These are phyloP conservation scores for Cicer yamashitae DNA, from an alignment of 306 rosid species.

Conservation along the genomic window DNA sequence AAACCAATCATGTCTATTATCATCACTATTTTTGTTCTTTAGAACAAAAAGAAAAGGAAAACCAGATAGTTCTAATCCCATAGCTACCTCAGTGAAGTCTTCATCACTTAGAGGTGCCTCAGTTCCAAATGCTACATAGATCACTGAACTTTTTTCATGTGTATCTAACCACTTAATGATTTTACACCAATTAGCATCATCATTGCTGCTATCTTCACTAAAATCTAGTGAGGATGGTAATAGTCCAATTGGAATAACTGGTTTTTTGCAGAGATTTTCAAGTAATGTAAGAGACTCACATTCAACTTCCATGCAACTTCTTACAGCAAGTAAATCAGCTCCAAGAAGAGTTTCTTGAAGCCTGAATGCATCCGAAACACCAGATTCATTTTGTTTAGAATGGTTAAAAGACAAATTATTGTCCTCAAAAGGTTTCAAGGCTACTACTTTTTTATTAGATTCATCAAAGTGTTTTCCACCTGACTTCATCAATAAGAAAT, in stretches of 20 bases:
- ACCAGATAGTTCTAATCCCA: conserved; percentile 20
- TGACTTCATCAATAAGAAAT: no score
- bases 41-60: conserved; percentile 1
- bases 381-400: background rate
- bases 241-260: conserved; percentile 48
- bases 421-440: conserved; percentile 25
- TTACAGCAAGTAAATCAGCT: conserved; percentile 33
- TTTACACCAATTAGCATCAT: conserved; percentile 21
- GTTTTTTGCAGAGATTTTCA: background rate
- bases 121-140: conserved; percentile 50
- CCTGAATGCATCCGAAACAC: conserved; percentile 16
- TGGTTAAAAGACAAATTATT: background rate
- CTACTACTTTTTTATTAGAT: background rate
- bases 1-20: conserved; percentile 30
- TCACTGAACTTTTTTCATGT: background rate
- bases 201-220: conserved; percentile 4
- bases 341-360: background rate
- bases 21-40: background rate
- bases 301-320: conserved; percentile 49
- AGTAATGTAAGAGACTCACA: conserved; percentile 31
- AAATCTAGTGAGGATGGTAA: conserved; percentile 31
- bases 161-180: conserved; percentile 45
- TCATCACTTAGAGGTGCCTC: conserved; percentile 31
- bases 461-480: no score
- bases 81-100: conserved; percentile 37